Conservation (phyloP, 2,329 filamentous ascomycete genomes). For the Colletotrichum gigasporum region DNA sequence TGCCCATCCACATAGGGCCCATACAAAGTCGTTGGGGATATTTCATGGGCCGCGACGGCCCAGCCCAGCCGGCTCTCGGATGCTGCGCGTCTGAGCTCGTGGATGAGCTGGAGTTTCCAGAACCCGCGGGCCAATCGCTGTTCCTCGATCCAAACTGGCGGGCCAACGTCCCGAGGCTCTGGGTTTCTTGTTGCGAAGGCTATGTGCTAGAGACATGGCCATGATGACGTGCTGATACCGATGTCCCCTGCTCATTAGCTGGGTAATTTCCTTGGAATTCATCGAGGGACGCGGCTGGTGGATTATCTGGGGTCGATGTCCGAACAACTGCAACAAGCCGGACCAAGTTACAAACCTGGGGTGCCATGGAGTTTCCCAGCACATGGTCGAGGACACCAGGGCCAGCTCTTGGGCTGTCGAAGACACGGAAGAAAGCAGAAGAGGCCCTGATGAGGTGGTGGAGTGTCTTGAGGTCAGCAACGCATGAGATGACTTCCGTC, state of each 20-base stretch:
- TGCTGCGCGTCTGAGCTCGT: not conserved
- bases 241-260: no score
- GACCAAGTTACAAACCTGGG: not conserved
- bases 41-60: not conserved
- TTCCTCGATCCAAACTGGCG: constrained; percentile 8
- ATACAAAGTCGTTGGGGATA: not conserved
- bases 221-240: no score
- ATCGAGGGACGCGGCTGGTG: not conserved
- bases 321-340: not conserved
- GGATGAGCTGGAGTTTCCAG: constrained; percentile 1
- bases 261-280: no score
- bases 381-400: not conserved
- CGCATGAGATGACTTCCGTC: not conserved
- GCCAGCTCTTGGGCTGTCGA: not conserved
- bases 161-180: not conserved
- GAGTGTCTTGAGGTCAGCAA: not conserved
- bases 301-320: not conserved
- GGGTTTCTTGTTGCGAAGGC: not conserved
- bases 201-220: not conserved
- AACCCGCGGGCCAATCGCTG: not conserved
- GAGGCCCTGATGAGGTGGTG: not conserved
- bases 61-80: not conserved
- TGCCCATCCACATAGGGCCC: not conserved
- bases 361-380: not conserved
- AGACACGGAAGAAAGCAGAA: not conserved